Evolutionary conservation across 2,329 filamentous ascomycete species (phyloP).

Genomic region (Exophiala lecanii-corni): DNA sequence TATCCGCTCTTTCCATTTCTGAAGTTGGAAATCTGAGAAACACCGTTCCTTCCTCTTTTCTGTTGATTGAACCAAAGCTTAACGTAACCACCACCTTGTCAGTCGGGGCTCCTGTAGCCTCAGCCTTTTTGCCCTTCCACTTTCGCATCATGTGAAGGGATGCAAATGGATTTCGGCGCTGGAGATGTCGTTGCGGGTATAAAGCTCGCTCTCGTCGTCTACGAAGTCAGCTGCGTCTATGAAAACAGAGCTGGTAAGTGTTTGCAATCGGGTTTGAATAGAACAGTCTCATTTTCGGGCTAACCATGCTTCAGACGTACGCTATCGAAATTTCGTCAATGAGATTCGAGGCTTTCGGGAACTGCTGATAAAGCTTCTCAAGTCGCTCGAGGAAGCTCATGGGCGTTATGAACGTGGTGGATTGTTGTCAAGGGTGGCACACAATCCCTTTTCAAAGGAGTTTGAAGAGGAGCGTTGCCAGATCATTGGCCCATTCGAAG

Average conservation of each 20-base stretch:
- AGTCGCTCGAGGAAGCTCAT: slow-evolving; percentile 3
- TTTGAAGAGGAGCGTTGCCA: slow-evolving; percentile 4
- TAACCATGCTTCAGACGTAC: slow-evolving; percentile 2
- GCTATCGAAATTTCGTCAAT: slow-evolving; percentile 5
- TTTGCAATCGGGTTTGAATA: too few species aligned
- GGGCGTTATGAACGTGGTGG: slow-evolving; percentile 3
- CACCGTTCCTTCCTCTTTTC: too few species aligned
- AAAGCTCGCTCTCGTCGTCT: slow-evolving; percentile 2
- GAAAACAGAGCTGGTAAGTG: slow-evolving; percentile 10
- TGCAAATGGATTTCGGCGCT: slow-evolving; percentile 2
- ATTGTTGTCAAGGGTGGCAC: slow-evolving; percentile 1
- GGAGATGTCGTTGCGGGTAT: slow-evolving; percentile 7
- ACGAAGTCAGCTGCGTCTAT: slow-evolving; percentile 4
- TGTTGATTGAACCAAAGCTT: too few species aligned
- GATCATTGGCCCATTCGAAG: slow-evolving; percentile 8
- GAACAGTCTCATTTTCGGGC: too few species aligned
- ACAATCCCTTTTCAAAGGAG: slow-evolving; percentile 2
- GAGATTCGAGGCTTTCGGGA: slow-evolving; percentile 6
- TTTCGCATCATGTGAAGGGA: slow-evolving; percentile 1
- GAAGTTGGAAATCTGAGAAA: too few species aligned
- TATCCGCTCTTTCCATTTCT: too few species aligned
- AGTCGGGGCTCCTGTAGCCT: too few species aligned
- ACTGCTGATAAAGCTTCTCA: slow-evolving; percentile 4
- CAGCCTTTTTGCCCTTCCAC: too few species aligned
- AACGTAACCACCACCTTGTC: too few species aligned